Evolutionary conservation across 768 basidiomycete species (phyloP).

Genomic region (Roridomyces roridus): DNA sequence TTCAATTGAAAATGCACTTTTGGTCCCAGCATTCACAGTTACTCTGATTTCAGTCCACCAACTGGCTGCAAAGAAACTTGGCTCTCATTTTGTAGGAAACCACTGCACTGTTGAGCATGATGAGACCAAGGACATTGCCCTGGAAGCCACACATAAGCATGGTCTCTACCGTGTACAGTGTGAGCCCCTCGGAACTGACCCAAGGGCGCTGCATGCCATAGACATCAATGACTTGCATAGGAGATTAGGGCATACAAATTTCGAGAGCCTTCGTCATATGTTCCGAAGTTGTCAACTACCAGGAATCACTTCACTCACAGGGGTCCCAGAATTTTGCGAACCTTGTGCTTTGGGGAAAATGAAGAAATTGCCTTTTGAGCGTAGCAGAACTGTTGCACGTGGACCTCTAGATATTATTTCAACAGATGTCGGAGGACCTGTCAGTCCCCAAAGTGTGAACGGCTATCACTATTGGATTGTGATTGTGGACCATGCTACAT

Average conservation of each 20-base stretch:
- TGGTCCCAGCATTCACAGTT: slow-evolving; percentile 15
- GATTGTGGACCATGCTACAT: slow-evolving; percentile 19
- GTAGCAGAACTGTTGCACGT: neutral
- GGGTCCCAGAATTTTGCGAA: slow-evolving; percentile 23
- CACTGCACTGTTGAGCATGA: slow-evolving; percentile 1
- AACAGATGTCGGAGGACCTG: slow-evolving; percentile 24
- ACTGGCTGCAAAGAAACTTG: slow-evolving; percentile 4
- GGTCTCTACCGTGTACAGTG: slow-evolving; percentile 17
- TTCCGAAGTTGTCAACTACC: slow-evolving; percentile 15
- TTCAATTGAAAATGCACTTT: neutral
- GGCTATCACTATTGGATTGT: slow-evolving; percentile 22
- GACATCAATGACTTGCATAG: slow-evolving; percentile 24
- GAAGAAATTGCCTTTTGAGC: slow-evolving; percentile 20
- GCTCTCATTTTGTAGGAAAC: slow-evolving; percentile 4
- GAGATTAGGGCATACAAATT: slow-evolving; percentile 18
- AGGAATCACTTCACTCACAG: slow-evolving; percentile 12
- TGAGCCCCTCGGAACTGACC: neutral
- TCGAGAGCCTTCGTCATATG: slow-evolving; percentile 11
- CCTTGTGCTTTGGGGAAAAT: slow-evolving; percentile 25
- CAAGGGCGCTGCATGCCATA: slow-evolving; percentile 1
- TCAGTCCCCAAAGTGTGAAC: slow-evolving; percentile 5
- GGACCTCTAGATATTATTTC: slow-evolving; percentile 19
- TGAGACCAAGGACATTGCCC: neutral
- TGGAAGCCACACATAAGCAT: neutral
- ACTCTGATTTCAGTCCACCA: slow-evolving; percentile 15